Conservation (phyloP, 257 asterid species). For the Solanum peruvianum region DNA sequence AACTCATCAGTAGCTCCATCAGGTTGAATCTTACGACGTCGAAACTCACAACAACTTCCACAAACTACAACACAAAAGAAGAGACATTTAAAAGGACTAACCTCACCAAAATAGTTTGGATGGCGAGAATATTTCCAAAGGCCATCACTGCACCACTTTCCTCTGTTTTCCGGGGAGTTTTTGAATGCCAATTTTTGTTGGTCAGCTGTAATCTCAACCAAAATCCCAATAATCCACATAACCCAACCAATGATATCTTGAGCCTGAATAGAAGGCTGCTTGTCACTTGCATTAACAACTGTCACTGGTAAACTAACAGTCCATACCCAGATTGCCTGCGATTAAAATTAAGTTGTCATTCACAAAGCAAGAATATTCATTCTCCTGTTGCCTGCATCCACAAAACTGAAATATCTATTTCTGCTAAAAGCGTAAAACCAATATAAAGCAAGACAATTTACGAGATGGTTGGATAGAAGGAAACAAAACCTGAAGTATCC, state of each 20-base stretch:
- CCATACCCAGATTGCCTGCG: slow-evolving; percentile 98
- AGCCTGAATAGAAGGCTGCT: slow-evolving; percentile 54
- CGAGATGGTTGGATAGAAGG: neutral
- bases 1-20: neutral
- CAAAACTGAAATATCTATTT: neutral
- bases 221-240: slow-evolving; percentile 58
- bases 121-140: slow-evolving; percentile 95
- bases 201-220: slow-evolving; percentile 75
- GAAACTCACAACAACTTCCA: neutral
- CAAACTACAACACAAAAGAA: neutral
- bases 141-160: slow-evolving; percentile 80
- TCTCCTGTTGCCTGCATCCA: slow-evolving; percentile 37
- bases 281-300: slow-evolving; percentile 65
- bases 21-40: neutral
- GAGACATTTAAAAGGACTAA: slow-evolving; percentile 1
- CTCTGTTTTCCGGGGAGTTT: slow-evolving; percentile 59
- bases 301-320: slow-evolving; percentile 94
- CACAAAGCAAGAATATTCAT: neutral
- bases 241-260: slow-evolving; percentile 77
- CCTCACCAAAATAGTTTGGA: slow-evolving; percentile 98
- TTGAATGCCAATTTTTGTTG: slow-evolving; percentile 76
- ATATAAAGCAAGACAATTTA: neutral
- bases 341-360: neutral
- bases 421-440: neutral
- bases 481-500: slow-evolving; percentile 69